Evolutionary conservation across 2,329 filamentous ascomycete species (phyloP).

Genomic region (Fusarium beomiforme): DNA sequence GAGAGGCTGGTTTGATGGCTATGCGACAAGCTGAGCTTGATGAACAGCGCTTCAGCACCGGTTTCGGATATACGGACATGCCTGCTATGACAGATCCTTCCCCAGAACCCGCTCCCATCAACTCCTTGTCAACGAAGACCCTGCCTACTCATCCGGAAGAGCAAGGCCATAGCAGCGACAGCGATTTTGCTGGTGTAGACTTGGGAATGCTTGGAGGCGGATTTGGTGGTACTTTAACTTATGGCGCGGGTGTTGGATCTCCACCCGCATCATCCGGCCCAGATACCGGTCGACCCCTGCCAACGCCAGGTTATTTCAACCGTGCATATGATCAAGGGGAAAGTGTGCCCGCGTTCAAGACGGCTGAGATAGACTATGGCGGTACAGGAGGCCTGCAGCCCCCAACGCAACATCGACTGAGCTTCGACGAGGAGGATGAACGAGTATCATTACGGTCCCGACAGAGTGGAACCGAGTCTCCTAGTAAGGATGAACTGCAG

Average conservation of each 20-base stretch:
- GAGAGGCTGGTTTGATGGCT: slow-evolving; percentile 82
- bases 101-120: slow-evolving; percentile 36
- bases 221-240: slow-evolving; percentile 64
- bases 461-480: slow-evolving; percentile 71
- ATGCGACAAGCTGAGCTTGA: slow-evolving; percentile 88
- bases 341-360: slow-evolving; percentile 56
- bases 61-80: slow-evolving; percentile 47
- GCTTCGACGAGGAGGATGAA: slow-evolving; percentile 95
- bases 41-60: slow-evolving; percentile 60
- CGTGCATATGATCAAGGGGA: slow-evolving; percentile 43
- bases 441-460: slow-evolving; percentile 66
- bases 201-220: slow-evolving; percentile 79
- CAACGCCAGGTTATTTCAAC: slow-evolving; percentile 53
- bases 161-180: slow-evolving; percentile 68
- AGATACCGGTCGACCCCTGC: slow-evolving; percentile 59
- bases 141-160: slow-evolving; percentile 62
- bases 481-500: slow-evolving; percentile 77
- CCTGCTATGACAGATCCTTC: slow-evolving; percentile 42
- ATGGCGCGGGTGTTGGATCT: slow-evolving; percentile 59
- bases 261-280: slow-evolving; percentile 53
- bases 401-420: slow-evolving; percentile 77
- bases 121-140: slow-evolving; percentile 51
- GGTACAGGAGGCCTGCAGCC: slow-evolving; percentile 90
- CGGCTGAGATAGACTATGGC: slow-evolving; percentile 83
- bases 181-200: slow-evolving; percentile 76